Evolutionary conservation across 2,329 filamentous ascomycete species (phyloP).

Genomic region (Cryoendolithus antarcticus): DNA sequence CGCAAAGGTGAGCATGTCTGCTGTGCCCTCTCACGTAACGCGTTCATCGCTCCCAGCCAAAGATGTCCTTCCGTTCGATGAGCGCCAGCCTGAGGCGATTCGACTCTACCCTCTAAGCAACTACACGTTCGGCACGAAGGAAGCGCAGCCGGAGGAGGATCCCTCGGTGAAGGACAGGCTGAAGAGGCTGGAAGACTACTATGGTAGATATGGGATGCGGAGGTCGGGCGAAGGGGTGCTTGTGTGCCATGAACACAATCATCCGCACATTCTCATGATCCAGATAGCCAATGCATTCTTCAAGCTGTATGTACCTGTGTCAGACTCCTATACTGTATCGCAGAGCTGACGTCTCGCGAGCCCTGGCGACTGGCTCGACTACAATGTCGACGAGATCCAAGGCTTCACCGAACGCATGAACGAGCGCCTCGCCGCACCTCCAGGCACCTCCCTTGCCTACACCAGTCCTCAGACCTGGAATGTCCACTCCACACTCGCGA

Average conservation of each 20-base stretch:
- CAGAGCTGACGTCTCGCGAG: constrained; percentile 25
- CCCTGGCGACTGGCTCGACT: constrained; percentile 84
- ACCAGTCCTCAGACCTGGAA: constrained; percentile 69
- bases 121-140: constrained; percentile 98
- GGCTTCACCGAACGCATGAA: constrained; percentile 93
- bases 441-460: constrained; percentile 55
- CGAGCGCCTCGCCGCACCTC: constrained; percentile 63
- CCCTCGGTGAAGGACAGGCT: constrained; percentile 86
- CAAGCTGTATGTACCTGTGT: constrained; percentile 52
- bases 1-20: too few relatives aligned
- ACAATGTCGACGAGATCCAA: constrained; percentile 78
- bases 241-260: constrained; percentile 97
- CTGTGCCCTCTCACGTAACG: constrained; percentile 16
- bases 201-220: constrained; percentile 83
- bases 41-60: constrained; percentile 14
- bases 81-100: constrained; percentile 79
- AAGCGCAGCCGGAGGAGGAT: constrained; percentile 95
- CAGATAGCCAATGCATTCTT: constrained; percentile 99
- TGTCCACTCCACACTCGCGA: constrained; percentile 84
- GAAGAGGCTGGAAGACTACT: constrained; percentile 93
- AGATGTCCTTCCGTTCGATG: constrained; percentile 56
- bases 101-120: constrained; percentile 83
- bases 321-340: too few relatives aligned
- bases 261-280: constrained; percentile 96
- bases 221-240: constrained; percentile 94